These are phyloP conservation scores for Dendrocalamus sinicus DNA, from an alignment of 176 grass and related monocot species.

Conservation along the genomic window DNA sequence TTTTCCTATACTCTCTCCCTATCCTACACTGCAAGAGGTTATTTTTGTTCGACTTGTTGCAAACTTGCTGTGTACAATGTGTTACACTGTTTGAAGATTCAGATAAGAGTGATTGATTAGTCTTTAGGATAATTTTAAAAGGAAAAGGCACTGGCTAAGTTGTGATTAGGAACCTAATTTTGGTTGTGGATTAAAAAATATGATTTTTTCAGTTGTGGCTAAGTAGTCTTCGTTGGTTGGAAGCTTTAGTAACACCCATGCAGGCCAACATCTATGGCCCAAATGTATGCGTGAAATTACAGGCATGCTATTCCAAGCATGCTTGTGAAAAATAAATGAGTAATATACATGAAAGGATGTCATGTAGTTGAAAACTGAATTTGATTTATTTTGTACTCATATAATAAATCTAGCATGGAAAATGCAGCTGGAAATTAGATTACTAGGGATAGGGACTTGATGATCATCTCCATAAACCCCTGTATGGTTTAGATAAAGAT, in stretches of 20 bases:
- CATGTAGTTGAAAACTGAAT: not conserved
- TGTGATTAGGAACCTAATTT: conserved; percentile 25
- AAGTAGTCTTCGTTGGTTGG: not conserved
- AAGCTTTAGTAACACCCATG: conserved; percentile 44
- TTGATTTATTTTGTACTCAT: not conserved
- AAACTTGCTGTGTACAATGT: not conserved
- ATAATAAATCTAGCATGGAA: not conserved
- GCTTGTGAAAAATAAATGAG: not conserved
- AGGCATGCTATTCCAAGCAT: not conserved
- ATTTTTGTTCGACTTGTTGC: conserved; percentile 24
- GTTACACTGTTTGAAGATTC: conserved; percentile 21
- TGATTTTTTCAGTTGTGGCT: not conserved
- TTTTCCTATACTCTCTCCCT: not conserved
- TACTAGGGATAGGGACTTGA: no score
- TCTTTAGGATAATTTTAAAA: not conserved
- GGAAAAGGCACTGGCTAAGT: not conserved
- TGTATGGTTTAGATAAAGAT: no score
- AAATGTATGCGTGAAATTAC: not conserved
- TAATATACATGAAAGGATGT: not conserved
- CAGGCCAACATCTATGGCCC: conserved; percentile 7
- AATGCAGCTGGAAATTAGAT: no score
- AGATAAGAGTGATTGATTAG: conserved; percentile 7
- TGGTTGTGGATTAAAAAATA: conserved; percentile 29
- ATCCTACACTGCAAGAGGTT: not conserved
- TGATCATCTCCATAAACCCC: no score